Base-by-base conservation (phyloP, 2,329 filamentous ascomycete species). In the Zymoseptoria pseudotritici region DNA sequence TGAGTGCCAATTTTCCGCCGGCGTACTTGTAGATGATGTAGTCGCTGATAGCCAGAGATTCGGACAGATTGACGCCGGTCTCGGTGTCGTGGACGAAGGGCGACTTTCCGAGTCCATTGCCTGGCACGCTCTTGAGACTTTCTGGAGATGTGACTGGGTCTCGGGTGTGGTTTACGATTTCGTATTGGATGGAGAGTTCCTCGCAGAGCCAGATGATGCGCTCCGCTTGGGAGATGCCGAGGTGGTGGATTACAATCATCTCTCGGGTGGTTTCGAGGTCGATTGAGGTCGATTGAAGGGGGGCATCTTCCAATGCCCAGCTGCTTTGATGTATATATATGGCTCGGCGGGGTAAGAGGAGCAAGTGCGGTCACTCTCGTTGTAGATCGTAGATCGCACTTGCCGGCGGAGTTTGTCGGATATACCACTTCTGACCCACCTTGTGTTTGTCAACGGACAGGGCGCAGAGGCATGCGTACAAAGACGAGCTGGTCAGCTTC, bases 181-280 rank as follows among this genome's bases (percentile, higher is more conserved):
- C 69, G 69, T 87, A 87, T 2, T 76, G 70, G 56, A 88, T 72
- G 52, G 72, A 70, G 21, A 88, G 80, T 69, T 88, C 86, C 71
- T 88, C 85, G 68, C 82, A 82, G 46, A 87, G 79, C 79, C 82
- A 87, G 66, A 81, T 72, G 50, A 87, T 78, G 42, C 85, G 82
- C 69, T 87, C 85, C 20, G 84, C 85, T 67, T 87, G 83, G 8
- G 82, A 84, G 67, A 76, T 62, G 1, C 65, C 49, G 6, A 70
- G 60, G 56, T 73, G 59, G 54, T 69, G 65, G 69, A 82, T 70
- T 4, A 66, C 65, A 17, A 75, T 69, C 21, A 82, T 56, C 0
- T 70, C 66, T 1, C 11, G 2, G 13, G 36, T 42, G 36, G 5
- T 5, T 42, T 29, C 2, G 26, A 0, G 78, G 36, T 52, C 19